Evolutionary conservation across 129 eudicot genomes (phyloP).

Genomic region (Helianthus tuberosus): DNA sequence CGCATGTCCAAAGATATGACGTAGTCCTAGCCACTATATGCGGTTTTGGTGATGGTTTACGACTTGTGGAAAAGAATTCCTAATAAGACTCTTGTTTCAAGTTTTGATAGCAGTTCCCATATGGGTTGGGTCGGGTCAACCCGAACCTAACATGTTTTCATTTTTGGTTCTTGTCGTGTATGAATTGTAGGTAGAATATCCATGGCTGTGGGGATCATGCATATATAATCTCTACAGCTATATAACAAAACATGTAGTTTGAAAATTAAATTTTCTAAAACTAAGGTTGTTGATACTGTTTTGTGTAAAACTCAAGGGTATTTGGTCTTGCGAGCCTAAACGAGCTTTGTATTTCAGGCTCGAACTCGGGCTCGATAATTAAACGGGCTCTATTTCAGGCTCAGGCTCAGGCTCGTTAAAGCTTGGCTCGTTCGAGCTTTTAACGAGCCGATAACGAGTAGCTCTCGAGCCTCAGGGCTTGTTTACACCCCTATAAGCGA

Average conservation of each 20-base stretch:
- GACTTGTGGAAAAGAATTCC: not conserved
- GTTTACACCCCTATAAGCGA: no score
- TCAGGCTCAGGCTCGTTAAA: no score
- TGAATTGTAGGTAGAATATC: not conserved
- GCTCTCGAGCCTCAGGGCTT: no score
- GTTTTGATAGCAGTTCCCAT: not conserved
- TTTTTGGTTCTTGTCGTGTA: not conserved
- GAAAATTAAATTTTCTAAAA: no score
- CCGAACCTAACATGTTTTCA: not conserved
- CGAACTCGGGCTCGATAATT: no score
- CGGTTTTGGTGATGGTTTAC: not conserved
- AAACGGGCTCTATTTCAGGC: no score
- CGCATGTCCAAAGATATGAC: not conserved
- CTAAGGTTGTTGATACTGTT: no score
- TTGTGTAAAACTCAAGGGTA: no score
- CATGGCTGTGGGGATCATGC: not conserved
- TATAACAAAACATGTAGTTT: not conserved
- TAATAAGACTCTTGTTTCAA: not conserved
- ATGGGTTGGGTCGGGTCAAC: not conserved
- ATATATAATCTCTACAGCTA: not conserved
- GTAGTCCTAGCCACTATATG: not conserved
- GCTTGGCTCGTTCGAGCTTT: no score
- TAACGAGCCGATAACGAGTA: no score
- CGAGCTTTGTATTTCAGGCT: no score
- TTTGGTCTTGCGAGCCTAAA: no score